Conservation (phyloP, 768 basidiomycete species). For the Favolaschia claudopus region DNA sequence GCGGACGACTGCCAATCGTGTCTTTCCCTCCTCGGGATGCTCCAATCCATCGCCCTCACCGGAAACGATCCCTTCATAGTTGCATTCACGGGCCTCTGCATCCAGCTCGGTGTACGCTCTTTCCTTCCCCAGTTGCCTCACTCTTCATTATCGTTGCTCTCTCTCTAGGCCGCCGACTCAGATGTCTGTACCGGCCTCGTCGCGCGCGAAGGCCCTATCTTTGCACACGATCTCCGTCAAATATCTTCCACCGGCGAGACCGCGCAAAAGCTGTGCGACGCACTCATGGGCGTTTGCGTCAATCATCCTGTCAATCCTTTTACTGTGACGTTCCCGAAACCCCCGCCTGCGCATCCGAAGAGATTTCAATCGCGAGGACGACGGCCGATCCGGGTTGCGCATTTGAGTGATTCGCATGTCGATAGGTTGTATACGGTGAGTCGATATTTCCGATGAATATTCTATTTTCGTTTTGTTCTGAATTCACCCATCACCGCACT, state of each 20-base stretch:
- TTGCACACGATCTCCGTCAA: slow-evolving; percentile 45
- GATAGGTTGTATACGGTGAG: slow-evolving; percentile 44
- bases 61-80: slow-evolving; percentile 12
- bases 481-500: neutral
- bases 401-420: slow-evolving; percentile 50
- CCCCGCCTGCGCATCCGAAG: slow-evolving; percentile 26
- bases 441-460: neutral
- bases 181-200: slow-evolving; percentile 49
- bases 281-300: slow-evolving; percentile 46
- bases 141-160: too few relatives aligned
- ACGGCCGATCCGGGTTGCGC: slow-evolving; percentile 41
- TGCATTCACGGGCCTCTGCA: slow-evolving; percentile 13
- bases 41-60: slow-evolving; percentile 9
- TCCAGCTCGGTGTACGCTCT: slow-evolving; percentile 8
- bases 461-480: too few relatives aligned
- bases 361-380: slow-evolving; percentile 24
- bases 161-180: slow-evolving; percentile 5
- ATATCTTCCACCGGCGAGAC: slow-evolving; percentile 42
- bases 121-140: neutral
- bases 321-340: slow-evolving; percentile 37
- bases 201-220: slow-evolving; percentile 42
- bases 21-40: slow-evolving; percentile 15
- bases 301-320: slow-evolving; percentile 34
- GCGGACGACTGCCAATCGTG: slow-evolving; percentile 18
- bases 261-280: slow-evolving; percentile 44